phyloP scores from a whole-genome alignment of 257 asterid species.

The Phtheirospermum japonicum region DNA sequence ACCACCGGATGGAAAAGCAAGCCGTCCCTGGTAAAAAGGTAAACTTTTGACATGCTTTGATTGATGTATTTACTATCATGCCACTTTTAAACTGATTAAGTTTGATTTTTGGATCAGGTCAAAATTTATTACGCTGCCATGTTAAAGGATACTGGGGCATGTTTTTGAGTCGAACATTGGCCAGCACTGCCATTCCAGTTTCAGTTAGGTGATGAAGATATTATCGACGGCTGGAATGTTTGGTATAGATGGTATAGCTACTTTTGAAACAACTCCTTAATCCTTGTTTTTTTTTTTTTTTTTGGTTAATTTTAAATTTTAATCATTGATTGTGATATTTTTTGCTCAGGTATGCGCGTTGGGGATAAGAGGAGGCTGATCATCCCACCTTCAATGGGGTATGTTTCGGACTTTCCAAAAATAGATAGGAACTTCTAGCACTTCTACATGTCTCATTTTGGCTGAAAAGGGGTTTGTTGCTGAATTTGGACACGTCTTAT shows the following conservation, averaged over 20 bases:
- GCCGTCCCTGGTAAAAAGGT: slow-evolving; percentile 74
- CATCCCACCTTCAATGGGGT: slow-evolving; percentile 90
- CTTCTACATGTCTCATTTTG: background rate
- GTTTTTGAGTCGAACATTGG: slow-evolving; percentile 59
- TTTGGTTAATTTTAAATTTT: background rate
- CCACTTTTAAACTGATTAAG: background rate
- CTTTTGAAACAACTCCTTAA: slow-evolving; percentile 15
- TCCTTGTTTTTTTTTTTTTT: background rate
- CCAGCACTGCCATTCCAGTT: slow-evolving; percentile 43
- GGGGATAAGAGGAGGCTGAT: slow-evolving; percentile 82
- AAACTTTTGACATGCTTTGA: slow-evolving; percentile 22
- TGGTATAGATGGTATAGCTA: slow-evolving; percentile 63
- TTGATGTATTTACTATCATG: slow-evolving; percentile 12
- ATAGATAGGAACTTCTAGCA: background rate
- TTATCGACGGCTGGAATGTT: slow-evolving; percentile 69
- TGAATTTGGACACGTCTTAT: background rate
- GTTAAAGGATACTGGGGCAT: slow-evolving; percentile 60
- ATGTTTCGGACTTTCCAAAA: slow-evolving; percentile 23
- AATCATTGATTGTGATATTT: slow-evolving; percentile 4
- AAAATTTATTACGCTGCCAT: slow-evolving; percentile 60
- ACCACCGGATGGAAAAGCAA: slow-evolving; percentile 57
- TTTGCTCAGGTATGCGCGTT: slow-evolving; percentile 68
- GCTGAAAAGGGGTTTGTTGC: background rate
- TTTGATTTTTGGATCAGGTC: slow-evolving; percentile 44
- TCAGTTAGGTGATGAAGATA: slow-evolving; percentile 60